phyloP scores from a whole-genome alignment of 306 rosid genomes.

The Sindora glabra region DNA sequence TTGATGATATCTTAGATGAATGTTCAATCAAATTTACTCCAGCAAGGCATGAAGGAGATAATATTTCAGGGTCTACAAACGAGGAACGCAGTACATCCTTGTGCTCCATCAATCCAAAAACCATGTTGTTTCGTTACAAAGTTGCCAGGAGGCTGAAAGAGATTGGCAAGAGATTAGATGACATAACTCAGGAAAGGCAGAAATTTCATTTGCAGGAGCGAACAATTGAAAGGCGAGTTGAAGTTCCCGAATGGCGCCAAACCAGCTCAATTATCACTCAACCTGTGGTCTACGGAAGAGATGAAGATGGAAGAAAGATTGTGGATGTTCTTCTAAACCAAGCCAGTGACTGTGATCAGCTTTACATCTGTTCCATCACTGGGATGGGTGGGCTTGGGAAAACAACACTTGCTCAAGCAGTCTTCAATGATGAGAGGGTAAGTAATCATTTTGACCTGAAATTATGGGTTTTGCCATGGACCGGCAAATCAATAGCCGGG shows the following conservation, averaged over 20 bases:
- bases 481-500: too few species aligned
- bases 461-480: too few species aligned
- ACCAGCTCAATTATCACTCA: not conserved
- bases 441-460: not conserved
- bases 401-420: not conserved
- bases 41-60: not conserved
- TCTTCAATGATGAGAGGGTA: not conserved
- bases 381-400: slow-evolving; percentile 11
- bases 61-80: not conserved
- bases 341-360: not conserved
- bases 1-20: slow-evolving; percentile 10
- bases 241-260: slow-evolving; percentile 4
- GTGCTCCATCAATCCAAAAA: not conserved
- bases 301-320: not conserved
- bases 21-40: not conserved
- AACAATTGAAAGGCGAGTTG: not conserved
- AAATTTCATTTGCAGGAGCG: not conserved
- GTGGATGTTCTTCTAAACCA: not conserved
- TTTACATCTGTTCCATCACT: not conserved
- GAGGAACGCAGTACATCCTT: not conserved
- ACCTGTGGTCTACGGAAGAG: not conserved
- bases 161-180: not conserved
- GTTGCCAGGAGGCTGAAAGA: slow-evolving; percentile 10
- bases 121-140: not conserved
- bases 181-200: not conserved